Evolutionary conservation across 2,329 filamentous ascomycete species (phyloP), one percentile per base, ranked within the genome.

Genomic region (Aspergillus amoenus): DNA sequence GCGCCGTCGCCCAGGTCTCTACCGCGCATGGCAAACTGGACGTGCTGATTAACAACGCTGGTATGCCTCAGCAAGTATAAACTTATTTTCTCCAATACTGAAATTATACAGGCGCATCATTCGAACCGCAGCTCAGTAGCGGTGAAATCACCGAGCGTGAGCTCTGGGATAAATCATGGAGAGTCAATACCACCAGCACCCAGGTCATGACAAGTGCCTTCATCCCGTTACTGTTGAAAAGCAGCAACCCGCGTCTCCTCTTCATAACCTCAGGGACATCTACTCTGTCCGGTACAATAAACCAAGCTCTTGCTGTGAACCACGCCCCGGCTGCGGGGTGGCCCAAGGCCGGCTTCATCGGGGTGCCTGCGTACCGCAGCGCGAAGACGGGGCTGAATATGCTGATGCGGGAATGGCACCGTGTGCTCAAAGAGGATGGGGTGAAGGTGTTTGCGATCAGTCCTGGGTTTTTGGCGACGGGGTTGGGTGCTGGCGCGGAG

Each of bases 21-120:
- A 58, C 66, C 18, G 73, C 71, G 12, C 74, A 74, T 58, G 80
- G 78, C 12, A 74, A 68, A 11, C 40, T 87, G 2, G 83, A 87
- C 48, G 69, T 74, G 2, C 74, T 87, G 0, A 68, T 87, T 56
- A 86, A 86, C 70, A 86, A 87, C 54, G 84, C 80, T 0, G 83
- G 81, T 77, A 69, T 11, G 65, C 18, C 5, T 9, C 4, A 24
- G 24, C 24, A 27, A 2, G 2, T 27, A 27, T 27, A 27, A 27
- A 27, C 24, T 27, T 27, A 9, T 27, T 9, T 27, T 2, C 3
- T 8, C 7, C 6, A 34, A 47, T 32, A 47, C 24, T 21, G 24
- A 27, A 9, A 17, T 13, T 17, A 27, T 15, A 11, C n/a, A 65
- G 62, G 59, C 3, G 62, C 59, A 4, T 42, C 57, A 15, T 62